Percentiles rank a stretch among this genome's conserved stretches.
Evolutionary conservation across 805 yeast genomes (phyloP).

Genomic region (Ogataea nakhonphanomensis): DNA sequence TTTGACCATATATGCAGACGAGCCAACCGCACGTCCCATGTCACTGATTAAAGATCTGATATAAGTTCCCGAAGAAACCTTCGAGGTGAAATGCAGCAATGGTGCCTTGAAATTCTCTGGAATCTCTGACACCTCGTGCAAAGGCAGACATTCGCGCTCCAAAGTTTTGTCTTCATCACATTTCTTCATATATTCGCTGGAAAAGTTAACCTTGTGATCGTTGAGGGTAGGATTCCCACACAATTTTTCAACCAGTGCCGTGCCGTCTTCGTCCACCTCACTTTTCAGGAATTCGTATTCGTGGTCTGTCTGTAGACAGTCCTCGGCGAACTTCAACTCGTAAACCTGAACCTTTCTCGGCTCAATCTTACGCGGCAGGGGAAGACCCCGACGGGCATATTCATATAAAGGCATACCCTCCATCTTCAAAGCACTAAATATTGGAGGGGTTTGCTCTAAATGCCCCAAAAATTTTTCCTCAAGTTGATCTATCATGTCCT

Average conservation of each 20-base stretch:
- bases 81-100: slow-evolving; percentile 64
- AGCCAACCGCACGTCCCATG: slow-evolving; percentile 73
- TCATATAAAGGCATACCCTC: slow-evolving; percentile 92
- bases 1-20: slow-evolving; percentile 85
- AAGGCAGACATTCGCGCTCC: slow-evolving; percentile 38
- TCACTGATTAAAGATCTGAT: slow-evolving; percentile 89
- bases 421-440: slow-evolving; percentile 90
- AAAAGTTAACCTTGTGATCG: slow-evolving; percentile 59
- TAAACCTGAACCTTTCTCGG: slow-evolving; percentile 66
- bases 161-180: slow-evolving; percentile 35
- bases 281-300: slow-evolving; percentile 45
- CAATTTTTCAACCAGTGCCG: slow-evolving; percentile 37
- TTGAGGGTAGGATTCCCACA: slow-evolving; percentile 52
- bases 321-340: slow-evolving; percentile 50
- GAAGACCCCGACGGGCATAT: slow-evolving; percentile 84
- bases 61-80: slow-evolving; percentile 93
- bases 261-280: slow-evolving; percentile 46
- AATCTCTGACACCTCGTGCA: slow-evolving; percentile 36
- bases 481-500: slow-evolving; percentile 46
- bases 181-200: slow-evolving; percentile 50
- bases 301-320: slow-evolving; percentile 54
- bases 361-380: slow-evolving; percentile 81
- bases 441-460: slow-evolving; percentile 88
- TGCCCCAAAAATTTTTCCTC: slow-evolving; percentile 73
- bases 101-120: slow-evolving; percentile 55